Base-by-base conservation (phyloP, 805 yeast species). In the Candida caryicola region DNA sequence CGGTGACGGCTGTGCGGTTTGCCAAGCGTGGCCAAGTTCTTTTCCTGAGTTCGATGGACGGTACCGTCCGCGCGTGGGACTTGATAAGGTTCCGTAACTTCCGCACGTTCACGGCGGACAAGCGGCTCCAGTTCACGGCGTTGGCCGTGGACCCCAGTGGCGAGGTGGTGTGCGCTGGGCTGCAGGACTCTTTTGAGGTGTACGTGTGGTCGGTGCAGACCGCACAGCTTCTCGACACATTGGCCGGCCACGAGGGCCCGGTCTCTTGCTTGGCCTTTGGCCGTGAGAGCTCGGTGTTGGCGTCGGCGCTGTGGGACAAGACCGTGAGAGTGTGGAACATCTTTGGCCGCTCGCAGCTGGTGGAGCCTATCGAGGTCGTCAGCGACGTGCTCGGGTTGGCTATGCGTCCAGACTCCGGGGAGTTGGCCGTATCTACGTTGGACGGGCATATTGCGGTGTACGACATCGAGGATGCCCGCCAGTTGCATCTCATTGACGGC, bases 171-270 rank as follows among this genome's bases (percentile, higher is more conserved):
- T 89, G 93, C 54, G 99, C 97, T 3, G 96, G 96, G 2, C 85
- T 96, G 3, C 71, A 81, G 30, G 96, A 90, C 55, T 84, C 82
- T 45, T 93, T 82, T 62, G 95, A 86, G 41, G 85, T 93, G 42
- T 90, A 85, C 55, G 88, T 93, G 23, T 93, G 99, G 99, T 87
- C 96, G 4, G 97, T 93, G 1, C 98, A 93, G 67, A 90, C 97
- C 0, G 83, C 95, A 1, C 96, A 90, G 58, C 67, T 93, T 33
- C 74, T 93, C 38, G 99, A 93, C 55, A 76, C 86, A 12, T 69
- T 93, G 34, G 69, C 90, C 4, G 99, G 99, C 8, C 99, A 93
- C 62, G 95, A 85, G 51, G 99, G 96, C 2, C 99, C 99, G 1
- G 82, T 93, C 3, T 86, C 96, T 1, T 80, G 88, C 47, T 69